phyloP scores from a whole-genome alignment of 2,329 filamentous ascomycete genomes.

The Acrodontium crateriforme region DNA sequence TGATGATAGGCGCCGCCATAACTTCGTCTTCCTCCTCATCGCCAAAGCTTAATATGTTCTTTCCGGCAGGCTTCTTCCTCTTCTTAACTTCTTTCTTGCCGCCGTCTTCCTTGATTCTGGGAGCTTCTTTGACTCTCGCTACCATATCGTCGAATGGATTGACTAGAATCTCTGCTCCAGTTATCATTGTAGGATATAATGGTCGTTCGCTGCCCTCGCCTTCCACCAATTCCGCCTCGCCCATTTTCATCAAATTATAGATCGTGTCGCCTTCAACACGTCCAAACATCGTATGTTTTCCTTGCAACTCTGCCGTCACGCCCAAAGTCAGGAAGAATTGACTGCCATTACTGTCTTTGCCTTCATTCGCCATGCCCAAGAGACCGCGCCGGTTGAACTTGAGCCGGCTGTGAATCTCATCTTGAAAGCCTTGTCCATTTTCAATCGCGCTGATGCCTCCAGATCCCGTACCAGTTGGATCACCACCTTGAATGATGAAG shows the following conservation, averaged over 20 bases:
- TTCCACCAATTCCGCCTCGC: slow-evolving; percentile 65
- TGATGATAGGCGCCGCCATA: slow-evolving; percentile 45
- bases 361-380: slow-evolving; percentile 87
- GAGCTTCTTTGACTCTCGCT: slow-evolving; percentile 47
- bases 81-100: slow-evolving; percentile 43
- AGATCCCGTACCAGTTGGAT: slow-evolving; percentile 82
- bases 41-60: slow-evolving; percentile 64
- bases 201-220: slow-evolving; percentile 63
- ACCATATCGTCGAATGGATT: slow-evolving; percentile 77
- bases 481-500: slow-evolving; percentile 89
- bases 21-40: slow-evolving; percentile 48
- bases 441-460: slow-evolving; percentile 90
- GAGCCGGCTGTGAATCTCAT: slow-evolving; percentile 83
- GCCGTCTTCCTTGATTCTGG: slow-evolving; percentile 33
- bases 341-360: slow-evolving; percentile 68
- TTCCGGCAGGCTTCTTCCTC: slow-evolving; percentile 57
- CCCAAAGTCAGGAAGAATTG: slow-evolving; percentile 95
- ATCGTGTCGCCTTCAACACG: slow-evolving; percentile 86
- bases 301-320: slow-evolving; percentile 67
- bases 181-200: slow-evolving; percentile 71
- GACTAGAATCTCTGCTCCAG: slow-evolving; percentile 57
- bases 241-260: slow-evolving; percentile 90
- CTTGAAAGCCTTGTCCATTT: slow-evolving; percentile 65
- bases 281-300: slow-evolving; percentile 88
- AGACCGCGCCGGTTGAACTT: slow-evolving; percentile 87